These are phyloP conservation scores for Colletotrichum sp. DNA, from an alignment of 2,329 filamentous ascomycete species.

Conservation along the genomic window DNA sequence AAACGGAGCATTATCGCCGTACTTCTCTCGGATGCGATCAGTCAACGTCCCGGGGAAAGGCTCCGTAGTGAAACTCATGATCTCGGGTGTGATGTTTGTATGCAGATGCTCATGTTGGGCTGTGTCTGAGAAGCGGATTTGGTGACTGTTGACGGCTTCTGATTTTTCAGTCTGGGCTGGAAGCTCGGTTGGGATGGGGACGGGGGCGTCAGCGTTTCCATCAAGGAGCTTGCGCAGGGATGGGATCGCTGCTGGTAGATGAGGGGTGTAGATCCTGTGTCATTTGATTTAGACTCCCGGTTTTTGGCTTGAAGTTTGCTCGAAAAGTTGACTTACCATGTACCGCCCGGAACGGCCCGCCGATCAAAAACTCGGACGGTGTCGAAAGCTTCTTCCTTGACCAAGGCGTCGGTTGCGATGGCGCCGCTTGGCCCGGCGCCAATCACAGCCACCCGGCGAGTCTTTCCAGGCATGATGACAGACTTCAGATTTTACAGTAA, in stretches of 20 bases:
- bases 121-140: slow-evolving; percentile 55
- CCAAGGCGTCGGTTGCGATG: slow-evolving; percentile 61
- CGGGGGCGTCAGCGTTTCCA: slow-evolving; percentile 47
- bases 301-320: not conserved
- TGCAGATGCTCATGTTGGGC: slow-evolving; percentile 63
- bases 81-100: slow-evolving; percentile 59
- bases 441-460: slow-evolving; percentile 54
- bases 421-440: slow-evolving; percentile 62
- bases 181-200: slow-evolving; percentile 44
- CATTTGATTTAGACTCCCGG: not conserved
- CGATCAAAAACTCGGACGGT: slow-evolving; percentile 63
- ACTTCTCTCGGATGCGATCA: slow-evolving; percentile 45
- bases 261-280: slow-evolving; percentile 35
- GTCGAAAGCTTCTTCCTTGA: slow-evolving; percentile 60
- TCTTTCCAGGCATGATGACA: not conserved
- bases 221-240: slow-evolving; percentile 38
- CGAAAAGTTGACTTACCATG: slow-evolving; percentile 46
- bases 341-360: slow-evolving; percentile 58
- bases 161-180: slow-evolving; percentile 45
- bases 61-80: slow-evolving; percentile 63
- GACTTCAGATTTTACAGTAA: too few relatives aligned
- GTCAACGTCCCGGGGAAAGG: slow-evolving; percentile 47
- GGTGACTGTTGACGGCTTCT: slow-evolving; percentile 33
- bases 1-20: slow-evolving; percentile 59
- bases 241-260: slow-evolving; percentile 33